Evolutionary conservation across 192 early-diverging fungal species (phyloP), one percentile per base, ranked within the genome.

Genomic region (Coemansia sp.): DNA sequence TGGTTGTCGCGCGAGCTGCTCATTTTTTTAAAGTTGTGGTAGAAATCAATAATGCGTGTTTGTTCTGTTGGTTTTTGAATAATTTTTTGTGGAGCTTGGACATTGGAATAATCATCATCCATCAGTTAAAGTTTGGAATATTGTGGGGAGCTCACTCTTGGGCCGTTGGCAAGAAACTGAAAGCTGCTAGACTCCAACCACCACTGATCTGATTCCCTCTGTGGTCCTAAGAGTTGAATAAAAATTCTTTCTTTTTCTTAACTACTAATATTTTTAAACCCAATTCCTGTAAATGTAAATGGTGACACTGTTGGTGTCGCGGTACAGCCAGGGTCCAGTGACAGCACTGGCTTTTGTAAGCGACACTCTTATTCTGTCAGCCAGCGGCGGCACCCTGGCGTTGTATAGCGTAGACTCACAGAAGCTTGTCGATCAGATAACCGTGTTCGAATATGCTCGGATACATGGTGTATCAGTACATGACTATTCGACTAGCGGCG

Each of bases 301-400:
- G 38, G 38, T 44, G 38, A 16, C 38, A 16, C 38, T 3, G 38
- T 16, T 44, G 14, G 38, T 44, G 38, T 44, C 38, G 14, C 38
- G 38, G 38, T 44, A 44, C 31, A 41, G 23, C 62, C 53, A 57
- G 30, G 50, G 67, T 25, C 61, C 78, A 5, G 67, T 87, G 16
- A 84, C 86, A 0, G 73, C 78, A 12, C 47, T 83, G 1, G 68
- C 56, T 19, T 85, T 85, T 41, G 38, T 84, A 1, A 67, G 58
- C 14, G 67, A 73, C 10, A 49, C 32, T 19, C 9, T 68, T 1
- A 34, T 85, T 2, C 58, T 85, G n/a, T 73, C 69, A 16, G 73
- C 67, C 30, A 70, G 32, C 16, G 86, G 86, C 38, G 68, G 76
- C 3, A 58, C 61, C 21, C 74, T 85, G 5, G 54, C 56, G 4